A percentile compares a stretch with the other conserved stretches of the same genome.
These are phyloP conservation scores for Lepiota venenata DNA, from an alignment of 768 basidiomycete genomes.

Conservation along the genomic window DNA sequence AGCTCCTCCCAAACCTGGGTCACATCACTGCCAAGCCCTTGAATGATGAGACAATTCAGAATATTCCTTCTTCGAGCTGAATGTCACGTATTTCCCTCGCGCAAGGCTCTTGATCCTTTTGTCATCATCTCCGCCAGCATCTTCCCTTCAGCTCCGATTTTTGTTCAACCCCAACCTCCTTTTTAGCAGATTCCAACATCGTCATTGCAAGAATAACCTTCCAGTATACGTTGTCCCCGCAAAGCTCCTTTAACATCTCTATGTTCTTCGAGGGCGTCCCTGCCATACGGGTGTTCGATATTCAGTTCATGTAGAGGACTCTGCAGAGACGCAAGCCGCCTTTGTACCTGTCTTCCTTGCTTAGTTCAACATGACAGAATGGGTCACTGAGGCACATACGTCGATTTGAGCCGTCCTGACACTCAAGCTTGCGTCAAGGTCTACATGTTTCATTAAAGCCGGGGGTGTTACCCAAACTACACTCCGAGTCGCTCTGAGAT, in stretches of 20 bases:
- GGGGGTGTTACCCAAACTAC: constrained; percentile 22
- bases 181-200: constrained; percentile 33
- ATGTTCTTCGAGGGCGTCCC: constrained; percentile 43
- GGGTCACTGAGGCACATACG: constrained; percentile 2
- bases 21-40: background rate
- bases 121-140: background rate
- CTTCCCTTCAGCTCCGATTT: background rate
- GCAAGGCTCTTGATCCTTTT: background rate
- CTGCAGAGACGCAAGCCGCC: constrained; percentile 23
- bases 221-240: constrained; percentile 38
- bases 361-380: background rate
- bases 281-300: constrained; percentile 34
- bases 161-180: background rate
- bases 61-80: constrained; percentile 3
- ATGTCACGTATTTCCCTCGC: background rate
- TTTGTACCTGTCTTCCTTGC: constrained; percentile 19
- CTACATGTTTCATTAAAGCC: constrained; percentile 21
- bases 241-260: constrained; percentile 45
- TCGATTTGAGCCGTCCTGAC: constrained; percentile 19
- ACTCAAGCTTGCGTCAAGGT: constrained; percentile 18
- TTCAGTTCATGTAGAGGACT: constrained; percentile 26
- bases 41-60: background rate
- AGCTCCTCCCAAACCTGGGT: background rate
- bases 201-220: constrained; percentile 48
- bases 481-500: constrained; percentile 14